Evolutionary conservation across 2,329 filamentous ascomycete species (phyloP), one percentile per base, ranked within the genome.

Genomic region (Calonectria hawksworthii): DNA sequence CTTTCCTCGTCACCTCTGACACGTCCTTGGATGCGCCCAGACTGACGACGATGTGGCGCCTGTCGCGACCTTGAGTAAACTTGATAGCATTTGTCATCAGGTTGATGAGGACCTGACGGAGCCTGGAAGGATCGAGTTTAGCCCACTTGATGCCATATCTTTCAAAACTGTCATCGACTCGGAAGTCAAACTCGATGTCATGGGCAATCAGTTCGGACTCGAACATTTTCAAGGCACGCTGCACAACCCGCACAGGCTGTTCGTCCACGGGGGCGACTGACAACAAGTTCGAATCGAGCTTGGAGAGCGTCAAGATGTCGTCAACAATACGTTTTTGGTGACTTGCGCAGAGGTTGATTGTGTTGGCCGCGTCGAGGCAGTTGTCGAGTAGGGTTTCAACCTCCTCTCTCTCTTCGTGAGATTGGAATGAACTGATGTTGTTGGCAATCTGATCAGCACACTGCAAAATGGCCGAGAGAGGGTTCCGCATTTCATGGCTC

Each of bases 101-200:
- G 80, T 96, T 96, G 82, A 96, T 95, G 51, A 96, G 85, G 3
- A 96, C 92, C 82, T 96, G 94, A 54, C 93, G 88, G 21, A 96
- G 88, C 50, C 94, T 89, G 4, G 93, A 95, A 9, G 94, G 94
- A 81, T 96, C 94, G 51, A 96, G 87, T 76, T 90, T 93, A 51
- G 94, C 93, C 93, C 93, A 95, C 75, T 94, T 91, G 38, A 96
- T 87, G 3, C 88, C 88, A 61, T 95, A 84, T 21, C 90, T 87
- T 18, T 90, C 87, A 82, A 94, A 95, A 0, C 92, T 93, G 56
- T 93, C 89, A 78, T 94, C 92, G 51, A 96, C 90, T 1, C 89
- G 87, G 77, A 95, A 94, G 50, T 92, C 89, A 83, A 95, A 91
- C 68, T 91, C 88, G 74, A 96, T 96, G 54, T 92, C 92, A 73